These are phyloP conservation scores for Cymbopogon citratus DNA, from an alignment of 176 grass and related monocot species.

Conservation along the genomic window DNA sequence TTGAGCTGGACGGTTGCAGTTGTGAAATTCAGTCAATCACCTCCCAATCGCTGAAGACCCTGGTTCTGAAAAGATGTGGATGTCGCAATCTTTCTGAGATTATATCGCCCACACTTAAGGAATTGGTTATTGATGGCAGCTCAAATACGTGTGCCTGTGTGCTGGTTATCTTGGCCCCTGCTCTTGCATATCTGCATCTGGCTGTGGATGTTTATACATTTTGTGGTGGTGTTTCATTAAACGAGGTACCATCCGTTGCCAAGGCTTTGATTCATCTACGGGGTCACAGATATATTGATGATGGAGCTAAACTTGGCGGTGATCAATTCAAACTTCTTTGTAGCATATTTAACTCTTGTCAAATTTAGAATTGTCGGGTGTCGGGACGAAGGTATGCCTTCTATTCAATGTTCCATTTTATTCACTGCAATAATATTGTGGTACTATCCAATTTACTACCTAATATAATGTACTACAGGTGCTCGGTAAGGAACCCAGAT, in stretches of 20 bases:
- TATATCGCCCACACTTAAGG: no score
- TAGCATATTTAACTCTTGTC: not conserved
- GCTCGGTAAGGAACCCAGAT: not conserved
- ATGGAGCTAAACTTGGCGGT: not conserved
- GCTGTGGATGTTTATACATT: not conserved
- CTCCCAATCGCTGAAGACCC: no score
- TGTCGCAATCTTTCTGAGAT: no score
- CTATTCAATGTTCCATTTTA: no score
- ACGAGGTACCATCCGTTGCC: not conserved
- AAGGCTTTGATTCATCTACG: not conserved
- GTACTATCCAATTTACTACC: not conserved
- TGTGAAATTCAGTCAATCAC: no score
- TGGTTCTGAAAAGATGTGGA: no score
- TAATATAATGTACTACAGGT: not conserved
- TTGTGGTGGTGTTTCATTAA: not conserved
- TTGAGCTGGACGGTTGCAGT: no score
- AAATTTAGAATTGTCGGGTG: not conserved
- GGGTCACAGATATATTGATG: rapidly evolving
- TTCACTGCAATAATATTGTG: no score
- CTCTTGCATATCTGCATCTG: no score
- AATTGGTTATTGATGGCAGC: no score
- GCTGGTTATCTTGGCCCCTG: no score
- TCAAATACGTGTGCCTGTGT: no score
- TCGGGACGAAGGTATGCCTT: not conserved
- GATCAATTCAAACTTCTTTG: not conserved